Percentiles rank a stretch among this genome's conserved stretches.
Conservation (phyloP, 2,329 filamentous ascomycete genomes). For the Elsinoe batatas region DNA sequence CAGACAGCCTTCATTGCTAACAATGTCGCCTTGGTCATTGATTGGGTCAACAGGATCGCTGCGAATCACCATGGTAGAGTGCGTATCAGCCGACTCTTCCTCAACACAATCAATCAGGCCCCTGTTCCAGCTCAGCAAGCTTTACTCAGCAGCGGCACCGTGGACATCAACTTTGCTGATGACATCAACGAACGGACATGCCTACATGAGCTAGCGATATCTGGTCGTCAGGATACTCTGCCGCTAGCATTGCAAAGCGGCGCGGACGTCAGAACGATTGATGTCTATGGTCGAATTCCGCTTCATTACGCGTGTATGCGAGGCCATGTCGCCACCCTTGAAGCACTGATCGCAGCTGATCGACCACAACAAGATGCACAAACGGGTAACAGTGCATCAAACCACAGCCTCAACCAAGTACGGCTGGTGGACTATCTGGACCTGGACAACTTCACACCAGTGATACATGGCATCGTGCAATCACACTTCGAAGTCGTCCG, state of each 20-base stretch:
- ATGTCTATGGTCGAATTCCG: slow-evolving; percentile 89
- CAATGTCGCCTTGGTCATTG: slow-evolving; percentile 65
- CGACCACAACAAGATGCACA: background rate
- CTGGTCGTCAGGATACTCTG: slow-evolving; percentile 72
- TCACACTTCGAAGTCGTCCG: slow-evolving; percentile 72
- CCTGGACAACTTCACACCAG: slow-evolving; percentile 91
- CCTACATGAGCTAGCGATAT: slow-evolving; percentile 92
- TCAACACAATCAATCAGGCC: slow-evolving; percentile 80
- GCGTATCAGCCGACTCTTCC: slow-evolving; percentile 78
- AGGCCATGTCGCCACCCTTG: slow-evolving; percentile 74
- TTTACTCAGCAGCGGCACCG: slow-evolving; percentile 68
- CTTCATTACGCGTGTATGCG: slow-evolving; percentile 96
- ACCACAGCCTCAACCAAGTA: slow-evolving; percentile 16
- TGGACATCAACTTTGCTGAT: slow-evolving; percentile 88
- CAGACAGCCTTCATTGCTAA: slow-evolving; percentile 78
- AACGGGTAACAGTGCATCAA: background rate
- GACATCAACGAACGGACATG: slow-evolving; percentile 97
- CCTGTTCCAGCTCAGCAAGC: slow-evolving; percentile 65
- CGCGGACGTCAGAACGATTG: slow-evolving; percentile 69
- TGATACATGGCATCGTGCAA: slow-evolving; percentile 92
- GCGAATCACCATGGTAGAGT: slow-evolving; percentile 55
- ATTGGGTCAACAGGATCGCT: slow-evolving; percentile 65
- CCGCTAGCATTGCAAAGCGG: slow-evolving; percentile 62
- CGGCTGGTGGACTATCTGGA: slow-evolving; percentile 78
- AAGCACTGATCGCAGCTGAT: slow-evolving; percentile 54